These are phyloP conservation scores for Aegilops tauschii DNA, from an alignment of 176 grass and related monocot species.

Conservation along the genomic window DNA sequence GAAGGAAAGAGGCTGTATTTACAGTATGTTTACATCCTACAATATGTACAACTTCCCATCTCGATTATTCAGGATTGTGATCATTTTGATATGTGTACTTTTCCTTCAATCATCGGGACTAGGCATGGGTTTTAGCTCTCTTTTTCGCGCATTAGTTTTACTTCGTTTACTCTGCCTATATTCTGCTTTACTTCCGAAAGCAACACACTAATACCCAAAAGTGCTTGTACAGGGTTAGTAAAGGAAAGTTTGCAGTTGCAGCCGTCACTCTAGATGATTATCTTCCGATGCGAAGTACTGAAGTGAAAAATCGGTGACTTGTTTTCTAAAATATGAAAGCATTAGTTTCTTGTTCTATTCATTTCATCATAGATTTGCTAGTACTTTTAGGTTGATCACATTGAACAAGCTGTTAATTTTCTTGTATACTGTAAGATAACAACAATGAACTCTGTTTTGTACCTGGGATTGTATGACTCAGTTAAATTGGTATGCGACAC, in stretches of 20 bases:
- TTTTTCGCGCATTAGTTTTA: background rate
- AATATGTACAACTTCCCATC: background rate
- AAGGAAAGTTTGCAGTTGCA: slow-evolving; percentile 38
- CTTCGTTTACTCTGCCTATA: background rate
- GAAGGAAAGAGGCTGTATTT: background rate
- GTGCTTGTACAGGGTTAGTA: slow-evolving; percentile 49
- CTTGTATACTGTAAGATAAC: background rate
- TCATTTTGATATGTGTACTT: background rate
- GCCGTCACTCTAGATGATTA: slow-evolving; percentile 63
- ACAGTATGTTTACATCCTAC: background rate
- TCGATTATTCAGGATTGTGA: background rate
- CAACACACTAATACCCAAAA: background rate
- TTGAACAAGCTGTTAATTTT: background rate
- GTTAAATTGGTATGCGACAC: background rate
- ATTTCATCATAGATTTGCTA: background rate
- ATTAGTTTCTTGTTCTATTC: background rate
- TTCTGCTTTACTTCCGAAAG: background rate
- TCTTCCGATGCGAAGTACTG: slow-evolving; percentile 88
- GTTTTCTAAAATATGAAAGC: background rate
- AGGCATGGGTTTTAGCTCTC: background rate
- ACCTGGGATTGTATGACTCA: background rate
- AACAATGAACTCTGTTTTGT: background rate
- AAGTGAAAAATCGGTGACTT: slow-evolving; percentile 76
- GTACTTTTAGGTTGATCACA: background rate
- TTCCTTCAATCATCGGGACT: background rate